phyloP scores from a whole-genome alignment of 176 grass and related monocot genomes.

The Oryza glaberrima region DNA sequence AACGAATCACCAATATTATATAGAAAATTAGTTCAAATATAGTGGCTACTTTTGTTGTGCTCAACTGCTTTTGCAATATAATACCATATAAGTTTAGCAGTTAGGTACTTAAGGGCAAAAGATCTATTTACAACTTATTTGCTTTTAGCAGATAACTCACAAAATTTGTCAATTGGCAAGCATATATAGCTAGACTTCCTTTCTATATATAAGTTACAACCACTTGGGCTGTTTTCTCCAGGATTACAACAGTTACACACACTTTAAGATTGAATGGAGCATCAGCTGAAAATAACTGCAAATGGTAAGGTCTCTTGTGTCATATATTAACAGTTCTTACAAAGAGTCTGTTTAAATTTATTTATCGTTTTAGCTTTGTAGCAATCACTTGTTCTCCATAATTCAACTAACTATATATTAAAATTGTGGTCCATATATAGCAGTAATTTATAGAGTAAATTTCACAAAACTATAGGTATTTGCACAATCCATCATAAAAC shows the following conservation, averaged over 20 bases:
- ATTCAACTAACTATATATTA: not conserved
- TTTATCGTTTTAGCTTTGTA: no score
- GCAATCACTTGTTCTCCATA: no score
- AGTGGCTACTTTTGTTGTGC: slow-evolving; percentile 19
- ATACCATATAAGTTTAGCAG: not conserved
- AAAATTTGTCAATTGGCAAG: not conserved
- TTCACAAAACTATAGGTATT: no score
- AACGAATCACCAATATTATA: slow-evolving; percentile 9
- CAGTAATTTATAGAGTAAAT: not conserved
- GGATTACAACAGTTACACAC: not conserved
- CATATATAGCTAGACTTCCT: not conserved
- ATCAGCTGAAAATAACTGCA: not conserved
- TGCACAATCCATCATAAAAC: no score
- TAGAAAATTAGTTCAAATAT: not conserved
- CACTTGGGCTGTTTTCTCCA: not conserved
- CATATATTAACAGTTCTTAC: no score
- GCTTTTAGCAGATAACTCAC: not conserved
- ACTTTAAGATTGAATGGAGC: not conserved
- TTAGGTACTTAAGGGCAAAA: slow-evolving; percentile 5
- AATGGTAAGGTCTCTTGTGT: not conserved
- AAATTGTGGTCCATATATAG: not conserved
- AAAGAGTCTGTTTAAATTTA: no score
- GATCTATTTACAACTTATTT: not conserved
- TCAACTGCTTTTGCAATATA: slow-evolving; percentile 1
- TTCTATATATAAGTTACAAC: slow-evolving; percentile 14